phyloP scores from a whole-genome alignment of 78 protist species.

The Thecamonas trahens region DNA sequence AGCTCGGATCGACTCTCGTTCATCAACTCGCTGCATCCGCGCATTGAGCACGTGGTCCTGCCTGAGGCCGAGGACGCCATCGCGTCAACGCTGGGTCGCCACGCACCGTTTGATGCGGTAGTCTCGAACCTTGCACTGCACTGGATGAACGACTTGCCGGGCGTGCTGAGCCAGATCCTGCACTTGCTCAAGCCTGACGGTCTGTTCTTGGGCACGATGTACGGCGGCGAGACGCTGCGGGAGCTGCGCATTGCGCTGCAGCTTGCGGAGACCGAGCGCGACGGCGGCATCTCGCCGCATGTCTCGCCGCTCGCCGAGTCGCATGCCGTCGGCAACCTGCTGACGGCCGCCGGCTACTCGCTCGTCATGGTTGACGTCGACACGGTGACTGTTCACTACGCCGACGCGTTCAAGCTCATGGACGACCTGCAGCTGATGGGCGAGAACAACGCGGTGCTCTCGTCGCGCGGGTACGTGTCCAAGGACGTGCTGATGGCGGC shows the following conservation, averaged over 20 bases:
- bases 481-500: conserved; percentile 47
- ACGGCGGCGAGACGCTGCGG: conserved; percentile 47
- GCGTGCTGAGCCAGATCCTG: conserved; percentile 23
- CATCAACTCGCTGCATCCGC: too few species aligned
- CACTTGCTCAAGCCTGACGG: conserved; percentile 50
- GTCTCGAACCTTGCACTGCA: conserved; percentile 44
- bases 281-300: conserved; percentile 53
- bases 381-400: conserved; percentile 23
- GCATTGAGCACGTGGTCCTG: too few species aligned
- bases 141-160: conserved; percentile 61
- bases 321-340: conserved; percentile 40
- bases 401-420: conserved; percentile 40
- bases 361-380: conserved; percentile 40
- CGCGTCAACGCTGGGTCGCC: too few species aligned
- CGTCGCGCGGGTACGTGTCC: conserved; percentile 22
- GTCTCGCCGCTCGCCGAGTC: conserved; percentile 41
- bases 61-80: too few species aligned
- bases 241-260: conserved; percentile 42
- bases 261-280: conserved; percentile 51
- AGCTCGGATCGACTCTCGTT: too few species aligned
- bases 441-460: conserved; percentile 41
- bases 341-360: conserved; percentile 27
- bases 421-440: conserved; percentile 55
- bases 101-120: conserved; percentile 25
- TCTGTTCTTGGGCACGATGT: conserved; percentile 42